Evolutionary conservation across 2,329 filamentous ascomycete genomes (phyloP).

Genomic region (Lachnellula suecica): DNA sequence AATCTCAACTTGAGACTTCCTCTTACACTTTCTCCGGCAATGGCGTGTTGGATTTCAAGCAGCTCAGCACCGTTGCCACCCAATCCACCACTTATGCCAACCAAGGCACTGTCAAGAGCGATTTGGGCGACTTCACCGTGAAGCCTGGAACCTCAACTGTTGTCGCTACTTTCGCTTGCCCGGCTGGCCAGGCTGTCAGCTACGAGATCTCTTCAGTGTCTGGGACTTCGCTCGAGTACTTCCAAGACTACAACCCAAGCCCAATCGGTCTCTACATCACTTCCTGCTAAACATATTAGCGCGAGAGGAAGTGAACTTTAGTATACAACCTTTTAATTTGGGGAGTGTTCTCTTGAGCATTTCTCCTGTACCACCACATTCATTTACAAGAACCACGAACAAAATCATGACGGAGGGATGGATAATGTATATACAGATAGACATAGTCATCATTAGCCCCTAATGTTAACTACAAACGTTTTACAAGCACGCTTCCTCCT

Average conservation of each 20-base stretch:
- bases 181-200: conserved; percentile 48
- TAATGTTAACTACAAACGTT: neutral
- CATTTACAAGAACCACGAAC: neutral
- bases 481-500: too few relatives aligned
- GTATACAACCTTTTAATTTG: neutral
- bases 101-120: conserved; percentile 42
- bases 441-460: neutral
- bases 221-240: conserved; percentile 54
- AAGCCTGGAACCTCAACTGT: conserved; percentile 53
- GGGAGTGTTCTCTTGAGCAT: neutral
- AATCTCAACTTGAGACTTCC: conserved; percentile 56
- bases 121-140: conserved; percentile 44
- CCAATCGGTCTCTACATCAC: conserved; percentile 41
- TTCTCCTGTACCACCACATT: neutral
- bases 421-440: neutral
- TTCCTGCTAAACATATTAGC: conserved; percentile 16
- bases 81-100: conserved; percentile 53
- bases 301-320: neutral
- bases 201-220: conserved; percentile 51
- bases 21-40: conserved; percentile 53
- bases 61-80: conserved; percentile 45
- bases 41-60: conserved; percentile 51
- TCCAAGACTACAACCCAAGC: conserved; percentile 60
- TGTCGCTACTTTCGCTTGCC: conserved; percentile 53
- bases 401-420: neutral